Evolutionary conservation across 768 basidiomycete genomes (phyloP).

Genomic region (Podaxis pistillaris): DNA sequence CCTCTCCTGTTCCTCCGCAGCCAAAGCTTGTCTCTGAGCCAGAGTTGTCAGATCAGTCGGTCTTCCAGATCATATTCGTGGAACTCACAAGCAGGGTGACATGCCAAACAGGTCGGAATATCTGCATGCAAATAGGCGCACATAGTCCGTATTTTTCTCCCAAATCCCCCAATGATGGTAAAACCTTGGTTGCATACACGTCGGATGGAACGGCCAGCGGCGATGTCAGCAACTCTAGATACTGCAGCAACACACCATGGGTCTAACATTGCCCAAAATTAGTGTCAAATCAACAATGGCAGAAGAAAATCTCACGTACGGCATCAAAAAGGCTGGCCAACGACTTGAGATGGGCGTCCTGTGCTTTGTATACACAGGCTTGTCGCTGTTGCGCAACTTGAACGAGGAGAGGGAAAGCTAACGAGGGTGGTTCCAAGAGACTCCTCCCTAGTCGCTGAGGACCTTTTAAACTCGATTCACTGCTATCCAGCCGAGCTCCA

Average conservation of each 20-base stretch:
- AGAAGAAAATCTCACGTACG: slow-evolving; percentile 47
- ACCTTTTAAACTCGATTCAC: slow-evolving; percentile 61
- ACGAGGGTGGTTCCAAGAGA: slow-evolving; percentile 56
- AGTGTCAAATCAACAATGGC: slow-evolving; percentile 18
- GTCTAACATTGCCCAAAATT: slow-evolving; percentile 47
- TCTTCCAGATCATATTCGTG: not conserved
- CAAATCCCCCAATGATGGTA: slow-evolving; percentile 76
- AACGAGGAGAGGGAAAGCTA: slow-evolving; percentile 88
- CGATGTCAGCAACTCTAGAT: slow-evolving; percentile 81
- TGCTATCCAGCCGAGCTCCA: slow-evolving; percentile 69
- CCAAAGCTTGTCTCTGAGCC: slow-evolving; percentile 56
- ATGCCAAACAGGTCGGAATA: slow-evolving; percentile 81
- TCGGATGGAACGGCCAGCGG: slow-evolving; percentile 63
- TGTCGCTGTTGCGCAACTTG: slow-evolving; percentile 92
- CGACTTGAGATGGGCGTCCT: slow-evolving; percentile 80
- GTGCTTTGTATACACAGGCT: slow-evolving; percentile 72
- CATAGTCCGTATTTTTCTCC: slow-evolving; percentile 77
- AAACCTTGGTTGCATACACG: slow-evolving; percentile 70
- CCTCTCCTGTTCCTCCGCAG: slow-evolving; percentile 61
- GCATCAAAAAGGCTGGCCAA: slow-evolving; percentile 86
- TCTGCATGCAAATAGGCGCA: slow-evolving; percentile 90
- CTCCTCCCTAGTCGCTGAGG: slow-evolving; percentile 65
- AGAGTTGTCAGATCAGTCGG: slow-evolving; percentile 4
- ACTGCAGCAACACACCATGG: slow-evolving; percentile 91
- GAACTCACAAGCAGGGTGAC: slow-evolving; percentile 55